phyloP scores from a whole-genome alignment of 179 eudicot genomes.

The Silene noctiflora region DNA sequence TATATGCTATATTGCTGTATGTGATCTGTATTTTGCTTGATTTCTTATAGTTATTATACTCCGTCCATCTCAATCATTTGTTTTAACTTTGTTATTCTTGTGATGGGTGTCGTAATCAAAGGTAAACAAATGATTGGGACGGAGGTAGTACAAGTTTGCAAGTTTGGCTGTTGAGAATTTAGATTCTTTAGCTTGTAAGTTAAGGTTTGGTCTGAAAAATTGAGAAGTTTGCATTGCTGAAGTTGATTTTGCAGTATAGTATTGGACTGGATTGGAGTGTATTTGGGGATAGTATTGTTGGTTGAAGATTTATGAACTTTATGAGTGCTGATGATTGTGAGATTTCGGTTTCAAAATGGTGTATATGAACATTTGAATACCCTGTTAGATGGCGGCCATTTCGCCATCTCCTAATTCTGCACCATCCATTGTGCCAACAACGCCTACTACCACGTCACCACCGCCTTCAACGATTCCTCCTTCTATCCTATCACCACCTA shows the following conservation, averaged over 20 bases:
- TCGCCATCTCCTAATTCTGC: conserved; percentile 46
- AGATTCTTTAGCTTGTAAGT: not conserved
- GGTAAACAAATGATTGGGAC: too few species aligned
- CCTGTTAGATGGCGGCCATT: conserved; percentile 42
- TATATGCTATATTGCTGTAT: not conserved
- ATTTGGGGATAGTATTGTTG: not conserved
- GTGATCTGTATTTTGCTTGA: conserved; percentile 20
- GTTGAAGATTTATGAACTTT: conserved; percentile 7
- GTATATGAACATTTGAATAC: conserved; percentile 17
- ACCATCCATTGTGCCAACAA: conserved; percentile 23
- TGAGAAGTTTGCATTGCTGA: conserved; percentile 14
- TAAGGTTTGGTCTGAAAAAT: conserved; percentile 20
- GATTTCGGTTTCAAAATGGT: conserved; percentile 20
- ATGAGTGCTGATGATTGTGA: not conserved
- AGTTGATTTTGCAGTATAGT: conserved; percentile 8
- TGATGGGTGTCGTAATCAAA: too few species aligned
- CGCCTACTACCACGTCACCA: conserved; percentile 22
- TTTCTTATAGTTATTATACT: not conserved
- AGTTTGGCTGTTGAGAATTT: conserved; percentile 41
- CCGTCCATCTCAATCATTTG: too few species aligned
- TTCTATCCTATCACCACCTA: conserved; percentile 10
- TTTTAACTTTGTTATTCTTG: too few species aligned
- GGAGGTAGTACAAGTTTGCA: conserved; percentile 3
- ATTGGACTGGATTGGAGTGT: not conserved
- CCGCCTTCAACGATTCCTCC: conserved; percentile 29